phyloP scores from a whole-genome alignment of 805 yeast species.

The Blastobotrys terrestris region DNA sequence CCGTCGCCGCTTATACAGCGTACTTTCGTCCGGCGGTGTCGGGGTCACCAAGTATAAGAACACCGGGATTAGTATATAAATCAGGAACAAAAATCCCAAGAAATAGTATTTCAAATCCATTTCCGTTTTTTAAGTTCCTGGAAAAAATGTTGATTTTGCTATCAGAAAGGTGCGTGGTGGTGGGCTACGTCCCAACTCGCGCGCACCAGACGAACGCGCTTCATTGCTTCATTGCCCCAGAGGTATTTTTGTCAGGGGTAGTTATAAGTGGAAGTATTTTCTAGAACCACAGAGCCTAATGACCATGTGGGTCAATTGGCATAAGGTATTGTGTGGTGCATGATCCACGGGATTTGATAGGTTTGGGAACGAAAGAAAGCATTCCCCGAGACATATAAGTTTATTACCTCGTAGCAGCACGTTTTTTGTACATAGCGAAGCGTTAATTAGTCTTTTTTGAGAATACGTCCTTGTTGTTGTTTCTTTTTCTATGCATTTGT shows the following conservation, averaged over 20 bases:
- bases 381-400: neutral
- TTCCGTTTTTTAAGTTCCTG: too few species aligned
- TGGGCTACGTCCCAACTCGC: too few species aligned
- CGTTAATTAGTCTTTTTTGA: too few species aligned
- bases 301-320: neutral
- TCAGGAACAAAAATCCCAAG: slow-evolving; percentile 11
- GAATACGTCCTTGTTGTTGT: neutral
- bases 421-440: too few species aligned
- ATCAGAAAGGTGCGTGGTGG: too few species aligned
- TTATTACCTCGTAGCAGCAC: too few species aligned
- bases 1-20: slow-evolving; percentile 36
- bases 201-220: too few species aligned
- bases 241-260: too few species aligned
- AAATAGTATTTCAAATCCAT: slow-evolving; percentile 9
- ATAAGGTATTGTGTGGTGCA: too few species aligned
- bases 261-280: neutral
- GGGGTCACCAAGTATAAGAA: slow-evolving; percentile 16
- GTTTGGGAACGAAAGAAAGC: neutral
- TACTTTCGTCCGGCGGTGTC: slow-evolving; percentile 10
- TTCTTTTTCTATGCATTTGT: neutral
- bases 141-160: too few species aligned
- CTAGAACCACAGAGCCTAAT: neutral
- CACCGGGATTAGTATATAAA: slow-evolving; percentile 19
- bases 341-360: neutral
- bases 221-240: too few species aligned